Percentiles rank a stretch among this genome's conserved stretches.
Evolutionary conservation across 2,329 filamentous ascomycete species (phyloP).

Genomic region (Cordyceps tenuipes): DNA sequence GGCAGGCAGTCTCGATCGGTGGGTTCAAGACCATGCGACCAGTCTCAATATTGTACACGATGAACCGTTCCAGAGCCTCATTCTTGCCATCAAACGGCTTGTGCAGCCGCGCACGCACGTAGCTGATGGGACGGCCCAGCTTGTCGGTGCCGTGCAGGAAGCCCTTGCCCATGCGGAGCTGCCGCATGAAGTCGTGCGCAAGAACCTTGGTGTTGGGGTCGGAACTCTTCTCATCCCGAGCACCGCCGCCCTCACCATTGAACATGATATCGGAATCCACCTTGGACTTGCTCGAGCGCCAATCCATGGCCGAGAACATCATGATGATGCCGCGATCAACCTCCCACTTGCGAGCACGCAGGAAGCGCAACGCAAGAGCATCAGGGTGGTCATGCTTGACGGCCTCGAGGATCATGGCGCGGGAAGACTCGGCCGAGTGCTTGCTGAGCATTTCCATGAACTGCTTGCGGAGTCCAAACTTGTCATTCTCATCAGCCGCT

Average conservation of each 20-base stretch:
- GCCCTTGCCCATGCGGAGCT: conserved; percentile 30
- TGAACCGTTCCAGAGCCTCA: conserved; percentile 28
- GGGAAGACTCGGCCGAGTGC: conserved; percentile 18
- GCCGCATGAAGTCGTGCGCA: conserved; percentile 24
- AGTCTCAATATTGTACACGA: conserved; percentile 33
- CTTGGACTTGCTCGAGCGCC: conserved; percentile 25
- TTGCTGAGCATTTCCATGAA: conserved; percentile 12
- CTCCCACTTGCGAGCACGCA: conserved; percentile 33
- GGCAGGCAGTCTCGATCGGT: conserved; percentile 17
- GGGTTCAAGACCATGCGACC: conserved; percentile 13
- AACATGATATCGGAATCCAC: conserved; percentile 25
- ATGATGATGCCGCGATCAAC: conserved; percentile 31
- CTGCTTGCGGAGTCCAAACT: conserved; percentile 47
- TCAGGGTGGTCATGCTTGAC: conserved; percentile 28
- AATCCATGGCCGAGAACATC: conserved; percentile 29
- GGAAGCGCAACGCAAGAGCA: conserved; percentile 30
- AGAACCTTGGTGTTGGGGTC: conserved; percentile 6
- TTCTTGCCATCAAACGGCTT: conserved; percentile 24
- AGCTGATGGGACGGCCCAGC: conserved; percentile 27
- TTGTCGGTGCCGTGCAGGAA: conserved; percentile 30
- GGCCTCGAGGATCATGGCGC: conserved; percentile 17
- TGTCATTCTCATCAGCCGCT: conserved; percentile 42
- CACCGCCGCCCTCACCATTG: conserved; percentile 25
- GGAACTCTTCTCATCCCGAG: conserved; percentile 20
- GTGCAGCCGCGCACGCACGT: conserved; percentile 28